These are phyloP conservation scores for Graphiopsis chlorocephala DNA, from an alignment of 2,329 filamentous ascomycete genomes.

Conservation along the genomic window DNA sequence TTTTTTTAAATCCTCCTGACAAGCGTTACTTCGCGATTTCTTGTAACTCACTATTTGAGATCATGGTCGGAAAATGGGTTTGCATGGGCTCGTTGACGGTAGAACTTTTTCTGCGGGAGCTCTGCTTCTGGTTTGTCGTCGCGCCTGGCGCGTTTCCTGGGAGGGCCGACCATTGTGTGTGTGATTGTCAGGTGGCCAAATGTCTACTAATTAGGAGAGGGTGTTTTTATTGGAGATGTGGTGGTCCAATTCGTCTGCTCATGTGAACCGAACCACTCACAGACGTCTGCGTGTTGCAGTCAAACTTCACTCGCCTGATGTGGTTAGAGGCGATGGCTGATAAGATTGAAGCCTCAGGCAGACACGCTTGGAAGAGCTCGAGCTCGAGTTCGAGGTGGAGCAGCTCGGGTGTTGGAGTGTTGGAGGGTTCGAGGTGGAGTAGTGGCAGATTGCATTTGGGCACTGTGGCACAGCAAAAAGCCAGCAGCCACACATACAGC, in stretches of 20 bases:
- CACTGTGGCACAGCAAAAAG: background rate
- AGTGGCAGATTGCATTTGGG: background rate
- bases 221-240: background rate
- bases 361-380: background rate
- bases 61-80: conserved; percentile 97
- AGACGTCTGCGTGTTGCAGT: background rate
- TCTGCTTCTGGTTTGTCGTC: conserved; percentile 49
- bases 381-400: background rate
- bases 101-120: conserved; percentile 92
- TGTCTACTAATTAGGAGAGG: background rate
- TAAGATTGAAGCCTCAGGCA: conserved; percentile 2
- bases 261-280: background rate
- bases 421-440: background rate
- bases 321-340: background rate
- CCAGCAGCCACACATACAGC: background rate
- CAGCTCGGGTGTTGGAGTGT: no score
- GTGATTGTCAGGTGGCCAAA: background rate
- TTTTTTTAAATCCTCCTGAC: no score
- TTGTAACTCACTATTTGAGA: conserved; percentile 71
- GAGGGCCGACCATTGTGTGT: conserved; percentile 33
- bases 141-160: conserved; percentile 45
- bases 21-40: background rate
- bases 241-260: background rate
- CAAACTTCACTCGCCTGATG: conserved; percentile 12
- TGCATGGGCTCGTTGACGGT: conserved; percentile 91